Evolutionary conservation across 768 basidiomycete genomes (phyloP), one percentile per base, ranked within the genome.

Genomic region (Pulveroboletus sp.): DNA sequence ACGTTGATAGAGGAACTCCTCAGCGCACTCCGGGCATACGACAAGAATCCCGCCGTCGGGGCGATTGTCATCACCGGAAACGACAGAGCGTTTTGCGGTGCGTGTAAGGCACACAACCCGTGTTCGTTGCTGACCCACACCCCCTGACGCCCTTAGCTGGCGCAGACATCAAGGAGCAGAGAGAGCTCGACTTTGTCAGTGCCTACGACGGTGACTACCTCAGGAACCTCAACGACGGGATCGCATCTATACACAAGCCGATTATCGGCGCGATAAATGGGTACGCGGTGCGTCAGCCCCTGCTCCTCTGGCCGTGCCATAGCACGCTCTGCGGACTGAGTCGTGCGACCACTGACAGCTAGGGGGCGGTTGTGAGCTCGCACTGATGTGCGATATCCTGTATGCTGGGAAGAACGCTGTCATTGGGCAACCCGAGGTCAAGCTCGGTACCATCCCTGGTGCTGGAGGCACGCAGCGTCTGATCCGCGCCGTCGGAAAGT

Each of bases 121-220:
- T 21, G 21, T 21, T 21, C 21, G 2, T 21, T 21, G 21, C 21
- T 21, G 21, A 21, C 21, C 21, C 21, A 21, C 21, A 21, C 21
- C 21, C 21, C 21, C 21, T 21, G 21, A 21, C 21, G 21, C 3
- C 18, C 9, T 28, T 12, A 57, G 93, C 93, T 56, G 93, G 95
- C 2, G 95, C 95, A 11, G 95, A 98, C 69, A 97, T 98, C 71
- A 97, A 94, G 71, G 94, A 97, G 69, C 96, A 97, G 89, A 93
- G 89, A 68, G 88, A 91, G 26, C 63, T 72, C 89, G 91, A 73
- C 72, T 76, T 79, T 49, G 66, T 76, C 31, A 60, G 71, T 30
- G 76, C 72, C 14, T 79, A 79, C 65, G 71, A 62, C 39, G 52
- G 53, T 14, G 72, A 76, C 55, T 80, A 79, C 56, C 70, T 80